phyloP scores from a whole-genome alignment of 2,329 filamentous ascomycete genomes.

The Colletotrichum chlorophyti region DNA sequence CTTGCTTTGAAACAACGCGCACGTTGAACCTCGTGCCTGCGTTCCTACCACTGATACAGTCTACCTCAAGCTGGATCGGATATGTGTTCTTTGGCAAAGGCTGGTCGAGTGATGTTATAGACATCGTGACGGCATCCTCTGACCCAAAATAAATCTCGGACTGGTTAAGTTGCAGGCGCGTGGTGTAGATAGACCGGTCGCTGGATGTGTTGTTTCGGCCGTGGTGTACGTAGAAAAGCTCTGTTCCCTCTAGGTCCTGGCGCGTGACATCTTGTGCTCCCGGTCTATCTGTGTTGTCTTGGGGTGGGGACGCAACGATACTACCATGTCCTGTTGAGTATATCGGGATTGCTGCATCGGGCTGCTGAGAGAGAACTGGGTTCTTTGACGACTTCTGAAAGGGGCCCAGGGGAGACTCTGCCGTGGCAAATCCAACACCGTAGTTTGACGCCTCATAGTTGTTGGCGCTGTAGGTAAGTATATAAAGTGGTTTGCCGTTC shows the following conservation, averaged over 20 bases:
- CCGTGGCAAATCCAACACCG: slow-evolving; percentile 42
- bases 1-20: slow-evolving; percentile 30
- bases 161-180: slow-evolving; percentile 38
- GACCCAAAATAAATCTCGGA: slow-evolving; percentile 34
- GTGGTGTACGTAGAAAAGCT: slow-evolving; percentile 44
- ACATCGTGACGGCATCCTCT: slow-evolving; percentile 37
- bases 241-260: slow-evolving; percentile 35
- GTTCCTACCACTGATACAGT: slow-evolving; percentile 11
- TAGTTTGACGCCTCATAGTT: slow-evolving; percentile 46
- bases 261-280: slow-evolving; percentile 41
- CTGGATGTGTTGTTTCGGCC: slow-evolving; percentile 38
- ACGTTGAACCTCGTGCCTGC: slow-evolving; percentile 22
- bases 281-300: slow-evolving; percentile 23
- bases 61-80: slow-evolving; percentile 33
- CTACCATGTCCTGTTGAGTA: slow-evolving; percentile 44
- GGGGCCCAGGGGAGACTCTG: slow-evolving; percentile 39
- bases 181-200: slow-evolving; percentile 39
- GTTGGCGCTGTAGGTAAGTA: slow-evolving; percentile 41
- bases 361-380: slow-evolving; percentile 39
- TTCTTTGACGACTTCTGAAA: slow-evolving; percentile 41
- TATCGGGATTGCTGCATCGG: slow-evolving; percentile 36
- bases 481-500: slow-evolving; percentile 37
- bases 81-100: slow-evolving; percentile 38
- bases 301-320: slow-evolving; percentile 40
- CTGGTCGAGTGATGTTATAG: slow-evolving; percentile 39